A percentile compares a stretch with the other conserved stretches of the same genome.
These are phyloP conservation scores for Thelephora ganbajun DNA, from an alignment of 768 basidiomycete genomes.

Conservation along the genomic window DNA sequence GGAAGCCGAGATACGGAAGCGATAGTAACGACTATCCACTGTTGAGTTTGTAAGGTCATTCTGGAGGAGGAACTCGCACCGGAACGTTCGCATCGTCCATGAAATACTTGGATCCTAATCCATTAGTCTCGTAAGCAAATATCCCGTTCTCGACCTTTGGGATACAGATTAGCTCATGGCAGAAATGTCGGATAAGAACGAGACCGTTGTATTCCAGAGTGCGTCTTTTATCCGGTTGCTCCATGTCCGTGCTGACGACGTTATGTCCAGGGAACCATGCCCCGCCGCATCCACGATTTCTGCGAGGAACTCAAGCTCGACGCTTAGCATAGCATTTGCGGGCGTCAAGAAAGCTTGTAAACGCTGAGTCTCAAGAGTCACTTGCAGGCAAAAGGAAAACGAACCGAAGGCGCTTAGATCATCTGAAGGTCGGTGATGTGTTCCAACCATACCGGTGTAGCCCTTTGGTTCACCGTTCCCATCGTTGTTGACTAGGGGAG, in stretches of 20 bases:
- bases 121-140: constrained; percentile 71
- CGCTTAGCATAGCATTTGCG: constrained; percentile 73
- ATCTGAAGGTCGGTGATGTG: constrained; percentile 66
- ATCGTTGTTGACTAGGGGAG: constrained; percentile 47
- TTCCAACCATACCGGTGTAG: constrained; percentile 63
- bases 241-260: constrained; percentile 38
- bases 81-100: constrained; percentile 72
- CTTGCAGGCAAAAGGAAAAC: constrained; percentile 3
- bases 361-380: neutral
- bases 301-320: constrained; percentile 51
- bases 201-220: constrained; percentile 47
- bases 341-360: constrained; percentile 55
- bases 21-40: constrained; percentile 51
- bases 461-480: constrained; percentile 70
- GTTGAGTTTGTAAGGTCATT: neutral
- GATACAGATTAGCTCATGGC: neutral
- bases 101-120: constrained; percentile 55
- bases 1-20: constrained; percentile 67
- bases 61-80: neutral
- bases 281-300: constrained; percentile 38
- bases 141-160: constrained; percentile 44
- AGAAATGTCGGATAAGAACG: constrained; percentile 6
- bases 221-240: constrained; percentile 44
- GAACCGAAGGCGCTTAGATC: constrained; percentile 56
- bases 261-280: constrained; percentile 32